These are phyloP conservation scores for Naumovozyma dairenensis DNA, from an alignment of 805 yeast genomes.

Conservation along the genomic window DNA sequence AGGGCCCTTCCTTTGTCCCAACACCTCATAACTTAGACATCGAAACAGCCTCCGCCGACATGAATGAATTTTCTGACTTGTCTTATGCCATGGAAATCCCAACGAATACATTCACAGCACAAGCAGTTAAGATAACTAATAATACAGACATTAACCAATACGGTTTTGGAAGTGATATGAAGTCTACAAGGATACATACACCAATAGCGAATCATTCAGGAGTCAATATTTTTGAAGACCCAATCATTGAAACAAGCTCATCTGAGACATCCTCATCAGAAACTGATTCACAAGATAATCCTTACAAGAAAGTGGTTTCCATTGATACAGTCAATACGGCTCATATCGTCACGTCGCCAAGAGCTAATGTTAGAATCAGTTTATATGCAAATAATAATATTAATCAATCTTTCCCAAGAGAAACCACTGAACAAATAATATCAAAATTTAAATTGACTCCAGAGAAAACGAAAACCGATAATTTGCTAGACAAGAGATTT, in stretches of 20 bases:
- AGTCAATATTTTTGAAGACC: conserved; percentile 26
- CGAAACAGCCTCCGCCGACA: not conserved
- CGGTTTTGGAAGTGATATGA: too few relatives aligned
- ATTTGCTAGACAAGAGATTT: conserved; percentile 16
- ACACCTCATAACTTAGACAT: not conserved
- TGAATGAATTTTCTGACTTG: conserved; percentile 21
- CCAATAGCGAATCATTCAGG: conserved; percentile 5
- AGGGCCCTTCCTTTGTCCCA: not conserved
- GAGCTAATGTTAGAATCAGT: conserved; percentile 27
- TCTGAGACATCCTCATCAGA: conserved; percentile 15
- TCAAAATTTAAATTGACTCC: conserved; percentile 25
- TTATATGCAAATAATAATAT: conserved; percentile 19
- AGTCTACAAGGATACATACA: not conserved
- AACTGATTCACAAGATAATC: conserved; percentile 14
- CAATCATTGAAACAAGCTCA: conserved; percentile 17
- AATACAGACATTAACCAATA: conserved; percentile 1
- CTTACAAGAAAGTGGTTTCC: conserved; percentile 26
- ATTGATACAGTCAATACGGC: conserved; percentile 26
- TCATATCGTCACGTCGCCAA: conserved; percentile 19
- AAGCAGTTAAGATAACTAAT: conserved; percentile 21
- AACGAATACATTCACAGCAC: conserved; percentile 21
- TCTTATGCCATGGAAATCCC: conserved; percentile 25
- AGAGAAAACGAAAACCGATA: conserved; percentile 12
- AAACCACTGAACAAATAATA: conserved; percentile 28
- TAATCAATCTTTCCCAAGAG: conserved; percentile 12